Evolutionary conservation across 495 filamentous ascomycete species (phyloP).

Genomic region (Polyplosphaeria fusca): DNA sequence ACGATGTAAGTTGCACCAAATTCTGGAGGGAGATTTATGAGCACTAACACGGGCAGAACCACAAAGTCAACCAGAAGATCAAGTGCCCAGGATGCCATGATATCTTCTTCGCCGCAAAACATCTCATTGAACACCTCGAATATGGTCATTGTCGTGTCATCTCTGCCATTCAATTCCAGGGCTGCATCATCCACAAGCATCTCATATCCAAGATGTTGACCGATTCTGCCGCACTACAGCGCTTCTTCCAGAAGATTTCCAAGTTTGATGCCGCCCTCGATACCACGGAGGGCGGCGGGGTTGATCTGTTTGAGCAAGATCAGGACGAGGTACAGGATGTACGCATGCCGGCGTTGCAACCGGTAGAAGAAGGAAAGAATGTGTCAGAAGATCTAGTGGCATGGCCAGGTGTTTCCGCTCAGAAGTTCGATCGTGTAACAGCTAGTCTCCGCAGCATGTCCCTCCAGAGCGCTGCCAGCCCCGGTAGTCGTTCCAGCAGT

Average conservation of each 20-base stretch:
- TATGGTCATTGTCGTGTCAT: slow-evolving; percentile 45
- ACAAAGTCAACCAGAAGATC: slow-evolving; percentile 46
- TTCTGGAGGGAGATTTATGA: neutral
- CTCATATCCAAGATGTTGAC: slow-evolving; percentile 38
- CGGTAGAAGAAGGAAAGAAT: no score
- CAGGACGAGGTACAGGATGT: no score
- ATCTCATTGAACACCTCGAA: slow-evolving; percentile 53
- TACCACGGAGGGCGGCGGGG: slow-evolving; percentile 32
- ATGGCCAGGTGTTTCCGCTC: no score
- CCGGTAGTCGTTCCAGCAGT: no score
- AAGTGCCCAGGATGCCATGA: slow-evolving; percentile 48
- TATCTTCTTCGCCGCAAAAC: slow-evolving; percentile 46
- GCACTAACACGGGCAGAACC: slow-evolving; percentile 28
- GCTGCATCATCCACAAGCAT: slow-evolving; percentile 43
- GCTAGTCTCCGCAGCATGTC: no score
- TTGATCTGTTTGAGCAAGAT: no score
- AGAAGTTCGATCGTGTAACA: no score
- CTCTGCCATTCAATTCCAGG: slow-evolving; percentile 36
- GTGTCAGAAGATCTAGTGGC: no score
- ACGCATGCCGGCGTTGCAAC: no score
- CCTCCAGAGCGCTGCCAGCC: no score
- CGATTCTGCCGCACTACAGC: slow-evolving; percentile 3
- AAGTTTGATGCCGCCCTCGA: slow-evolving; percentile 22
- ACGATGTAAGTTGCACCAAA: slow-evolving; percentile 40
- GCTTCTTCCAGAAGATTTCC: slow-evolving; percentile 6